These are phyloP conservation scores for Chenopodium formosanum DNA, from an alignment of 148 eudicot species.

Conservation along the genomic window DNA sequence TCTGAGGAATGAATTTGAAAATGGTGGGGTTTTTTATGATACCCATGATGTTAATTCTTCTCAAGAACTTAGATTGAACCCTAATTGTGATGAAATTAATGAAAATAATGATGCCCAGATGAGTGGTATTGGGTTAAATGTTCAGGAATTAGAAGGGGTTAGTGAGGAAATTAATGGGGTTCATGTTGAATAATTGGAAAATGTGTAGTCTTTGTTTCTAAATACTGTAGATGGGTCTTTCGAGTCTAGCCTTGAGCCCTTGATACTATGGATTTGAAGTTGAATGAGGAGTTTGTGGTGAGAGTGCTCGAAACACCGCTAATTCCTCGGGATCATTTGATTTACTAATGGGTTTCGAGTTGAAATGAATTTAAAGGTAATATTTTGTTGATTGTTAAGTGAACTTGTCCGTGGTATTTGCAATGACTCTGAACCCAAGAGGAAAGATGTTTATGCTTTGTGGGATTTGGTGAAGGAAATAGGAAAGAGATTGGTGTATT, in stretches of 20 bases:
- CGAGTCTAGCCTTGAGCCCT: constrained; percentile 51
- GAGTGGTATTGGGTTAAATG: constrained; percentile 13
- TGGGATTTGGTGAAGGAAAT: constrained; percentile 76
- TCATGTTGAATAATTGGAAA: constrained; percentile 50
- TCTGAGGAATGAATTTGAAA: constrained; percentile 25
- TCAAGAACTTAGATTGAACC: constrained; percentile 1
- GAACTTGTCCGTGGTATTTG: constrained; percentile 46
- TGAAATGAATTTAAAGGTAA: constrained; percentile 37
- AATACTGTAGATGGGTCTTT: constrained; percentile 47
- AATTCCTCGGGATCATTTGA: constrained; percentile 53
- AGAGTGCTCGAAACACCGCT: constrained; percentile 55
- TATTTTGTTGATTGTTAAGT: constrained; percentile 24
- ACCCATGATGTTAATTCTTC: constrained; percentile 19
- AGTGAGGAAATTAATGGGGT: background rate
- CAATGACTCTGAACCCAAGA: constrained; percentile 28
- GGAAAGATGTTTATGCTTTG: constrained; percentile 51
- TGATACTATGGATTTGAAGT: constrained; percentile 37
- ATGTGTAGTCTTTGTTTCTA: constrained; percentile 62
- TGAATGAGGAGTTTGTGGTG: constrained; percentile 56
- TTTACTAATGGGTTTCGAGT: constrained; percentile 56
- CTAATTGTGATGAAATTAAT: constrained; percentile 21
- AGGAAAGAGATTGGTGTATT: constrained; percentile 48
- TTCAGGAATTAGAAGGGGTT: constrained; percentile 13
- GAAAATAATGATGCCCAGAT: constrained; percentile 20
- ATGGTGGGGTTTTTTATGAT: constrained; percentile 19